phyloP scores from a whole-genome alignment of 371 early-diverging fungal genomes.

The Haplosporangium sp. region DNA sequence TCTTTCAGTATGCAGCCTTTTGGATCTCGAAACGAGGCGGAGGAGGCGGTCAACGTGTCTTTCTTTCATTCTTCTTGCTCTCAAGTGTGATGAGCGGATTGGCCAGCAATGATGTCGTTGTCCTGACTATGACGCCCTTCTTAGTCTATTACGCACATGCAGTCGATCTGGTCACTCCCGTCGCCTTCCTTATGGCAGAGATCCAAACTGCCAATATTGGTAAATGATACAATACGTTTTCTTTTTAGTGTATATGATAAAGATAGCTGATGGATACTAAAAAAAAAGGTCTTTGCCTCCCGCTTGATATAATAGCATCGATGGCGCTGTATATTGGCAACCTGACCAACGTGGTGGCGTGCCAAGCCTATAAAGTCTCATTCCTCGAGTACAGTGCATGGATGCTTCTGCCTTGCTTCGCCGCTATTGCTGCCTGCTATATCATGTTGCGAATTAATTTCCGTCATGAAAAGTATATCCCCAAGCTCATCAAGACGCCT shows the following conservation, averaged over 20 bases:
- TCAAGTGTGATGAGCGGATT: slow-evolving; percentile 78
- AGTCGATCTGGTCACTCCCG: slow-evolving; percentile 66
- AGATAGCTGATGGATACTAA: background rate
- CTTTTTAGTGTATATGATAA: background rate
- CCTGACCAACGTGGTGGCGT: slow-evolving; percentile 86
- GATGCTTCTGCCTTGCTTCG: slow-evolving; percentile 81
- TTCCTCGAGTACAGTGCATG: slow-evolving; percentile 82
- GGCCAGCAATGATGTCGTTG: slow-evolving; percentile 86
- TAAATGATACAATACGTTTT: slow-evolving; percentile 18
- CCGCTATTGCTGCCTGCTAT: slow-evolving; percentile 65
- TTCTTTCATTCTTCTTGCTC: slow-evolving; percentile 74
- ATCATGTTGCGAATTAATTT: slow-evolving; percentile 63
- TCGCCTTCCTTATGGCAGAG: slow-evolving; percentile 77
- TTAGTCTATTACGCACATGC: slow-evolving; percentile 75
- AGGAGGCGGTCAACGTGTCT: slow-evolving; percentile 65
- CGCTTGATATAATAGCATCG: slow-evolving; percentile 61
- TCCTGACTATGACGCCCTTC: slow-evolving; percentile 84
- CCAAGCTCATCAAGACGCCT: slow-evolving; percentile 58
- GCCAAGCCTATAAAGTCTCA: slow-evolving; percentile 79
- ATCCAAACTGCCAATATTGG: slow-evolving; percentile 79
- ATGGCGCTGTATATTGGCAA: slow-evolving; percentile 90
- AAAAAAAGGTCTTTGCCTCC: background rate
- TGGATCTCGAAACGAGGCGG: slow-evolving; percentile 73
- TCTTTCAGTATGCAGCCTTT: slow-evolving; percentile 71
- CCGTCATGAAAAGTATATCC: slow-evolving; percentile 59